Evolutionary conservation across 768 basidiomycete genomes (phyloP).

Genomic region (Termitomyces sp.): DNA sequence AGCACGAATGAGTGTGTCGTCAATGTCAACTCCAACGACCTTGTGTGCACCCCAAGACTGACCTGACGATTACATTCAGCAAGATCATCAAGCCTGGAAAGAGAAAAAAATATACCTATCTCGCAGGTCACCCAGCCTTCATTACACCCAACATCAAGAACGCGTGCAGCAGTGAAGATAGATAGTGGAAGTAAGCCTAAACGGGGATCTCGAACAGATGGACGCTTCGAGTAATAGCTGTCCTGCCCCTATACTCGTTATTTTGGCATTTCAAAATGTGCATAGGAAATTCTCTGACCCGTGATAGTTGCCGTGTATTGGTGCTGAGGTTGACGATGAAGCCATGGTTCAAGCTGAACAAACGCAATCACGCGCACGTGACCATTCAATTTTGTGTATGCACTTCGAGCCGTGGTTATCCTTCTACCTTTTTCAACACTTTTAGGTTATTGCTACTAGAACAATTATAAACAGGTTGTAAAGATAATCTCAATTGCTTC

Average conservation of each 20-base stretch:
- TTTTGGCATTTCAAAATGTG: neutral
- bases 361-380: neutral
- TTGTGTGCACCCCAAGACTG: slow-evolving; percentile 56
- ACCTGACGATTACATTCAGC: slow-evolving; percentile 31
- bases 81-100: neutral
- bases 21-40: slow-evolving; percentile 84
- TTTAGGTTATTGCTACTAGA: too few relatives aligned
- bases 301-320: slow-evolving; percentile 70
- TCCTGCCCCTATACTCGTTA: neutral
- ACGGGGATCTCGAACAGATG: slow-evolving; percentile 53
- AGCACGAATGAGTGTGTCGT: slow-evolving; percentile 61
- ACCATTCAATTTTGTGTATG: too few relatives aligned
- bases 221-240: slow-evolving; percentile 78
- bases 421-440: too few relatives aligned
- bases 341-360: neutral
- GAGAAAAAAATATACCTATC: slow-evolving; percentile 48
- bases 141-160: slow-evolving; percentile 86
- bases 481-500: neutral
- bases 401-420: too few relatives aligned
- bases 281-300: slow-evolving; percentile 34
- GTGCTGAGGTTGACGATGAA: slow-evolving; percentile 14
- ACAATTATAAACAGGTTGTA: neutral
- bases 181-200: slow-evolving; percentile 51
- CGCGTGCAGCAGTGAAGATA: slow-evolving; percentile 48
- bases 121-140: slow-evolving; percentile 83